Percentiles rank a stretch among this genome's conserved stretches.
Conservation (phyloP, 2,329 filamentous ascomycete genomes). For the Aspergillus persii region DNA sequence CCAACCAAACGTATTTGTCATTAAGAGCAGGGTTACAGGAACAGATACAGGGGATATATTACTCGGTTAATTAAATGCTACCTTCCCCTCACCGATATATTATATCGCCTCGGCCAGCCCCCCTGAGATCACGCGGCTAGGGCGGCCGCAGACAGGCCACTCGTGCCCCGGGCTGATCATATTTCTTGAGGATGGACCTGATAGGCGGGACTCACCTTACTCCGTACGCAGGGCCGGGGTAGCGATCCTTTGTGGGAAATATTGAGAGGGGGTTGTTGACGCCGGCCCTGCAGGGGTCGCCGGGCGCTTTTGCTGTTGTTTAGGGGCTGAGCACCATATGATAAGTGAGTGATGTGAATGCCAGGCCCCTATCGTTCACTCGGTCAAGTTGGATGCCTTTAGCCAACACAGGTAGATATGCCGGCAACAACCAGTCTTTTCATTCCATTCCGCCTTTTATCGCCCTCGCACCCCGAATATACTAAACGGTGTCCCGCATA, state of each 20-base stretch:
- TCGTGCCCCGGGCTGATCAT: not conserved
- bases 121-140: not conserved
- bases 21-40: not conserved
- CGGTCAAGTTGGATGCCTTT: not conserved
- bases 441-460: not conserved
- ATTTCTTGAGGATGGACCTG: too few relatives aligned
- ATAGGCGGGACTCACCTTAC: too few relatives aligned
- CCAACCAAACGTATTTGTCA: not conserved
- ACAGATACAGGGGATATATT: not conserved
- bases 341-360: not conserved
- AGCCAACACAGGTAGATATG: not conserved
- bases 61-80: not conserved
- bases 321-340: not conserved
- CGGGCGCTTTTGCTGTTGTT: not conserved
- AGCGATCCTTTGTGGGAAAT: not conserved
- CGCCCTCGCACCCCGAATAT: not conserved
- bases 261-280: not conserved
- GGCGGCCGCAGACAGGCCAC: not conserved
- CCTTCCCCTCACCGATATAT: not conserved
- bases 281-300: not conserved
- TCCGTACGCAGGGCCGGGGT: not conserved
- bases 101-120: not conserved
- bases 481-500: not conserved
- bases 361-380: conserved; percentile 1
- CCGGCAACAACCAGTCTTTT: not conserved